These are phyloP conservation scores for Moelleriella libera DNA, from an alignment of 2,329 filamentous ascomycete genomes.

Conservation along the genomic window DNA sequence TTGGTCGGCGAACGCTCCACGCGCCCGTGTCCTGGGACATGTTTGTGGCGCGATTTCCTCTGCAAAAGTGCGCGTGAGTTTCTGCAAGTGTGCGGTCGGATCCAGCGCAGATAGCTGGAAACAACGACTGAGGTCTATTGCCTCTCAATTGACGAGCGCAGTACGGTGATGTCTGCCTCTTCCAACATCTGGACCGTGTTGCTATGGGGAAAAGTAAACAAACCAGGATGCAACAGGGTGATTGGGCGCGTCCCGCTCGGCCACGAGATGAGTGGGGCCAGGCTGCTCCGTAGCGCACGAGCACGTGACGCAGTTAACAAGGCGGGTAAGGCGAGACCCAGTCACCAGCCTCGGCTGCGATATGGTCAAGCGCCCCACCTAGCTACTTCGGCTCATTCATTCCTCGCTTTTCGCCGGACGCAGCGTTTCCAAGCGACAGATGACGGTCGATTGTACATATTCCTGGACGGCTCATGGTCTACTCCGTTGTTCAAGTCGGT, in stretches of 20 bases:
- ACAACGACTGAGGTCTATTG: too few species aligned
- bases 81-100: too few species aligned
- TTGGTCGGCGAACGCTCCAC: conserved; percentile 82
- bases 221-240: conserved; percentile 10
- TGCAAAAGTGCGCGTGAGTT: conserved; percentile 1
- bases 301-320: conserved; percentile 10
- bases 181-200: too few species aligned
- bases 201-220: conserved; percentile 29
- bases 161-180: too few species aligned
- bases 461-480: neutral
- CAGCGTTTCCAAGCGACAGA: conserved; percentile 5
- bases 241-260: conserved; percentile 11
- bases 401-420: conserved; percentile 3
- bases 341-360: conserved; percentile 12
- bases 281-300: neutral
- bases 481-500: too few species aligned
- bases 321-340: neutral
- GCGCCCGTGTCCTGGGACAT: conserved; percentile 83
- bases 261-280: neutral
- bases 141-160: too few species aligned
- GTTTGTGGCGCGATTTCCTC: conserved; percentile 8
- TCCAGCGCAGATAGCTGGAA: too few species aligned
- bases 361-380: neutral
- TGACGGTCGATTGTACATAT: conserved; percentile 6
- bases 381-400: conserved; percentile 4